phyloP scores from a whole-genome alignment of 1,284 basidiomycete species.

The Cryptococcus sp. region DNA sequence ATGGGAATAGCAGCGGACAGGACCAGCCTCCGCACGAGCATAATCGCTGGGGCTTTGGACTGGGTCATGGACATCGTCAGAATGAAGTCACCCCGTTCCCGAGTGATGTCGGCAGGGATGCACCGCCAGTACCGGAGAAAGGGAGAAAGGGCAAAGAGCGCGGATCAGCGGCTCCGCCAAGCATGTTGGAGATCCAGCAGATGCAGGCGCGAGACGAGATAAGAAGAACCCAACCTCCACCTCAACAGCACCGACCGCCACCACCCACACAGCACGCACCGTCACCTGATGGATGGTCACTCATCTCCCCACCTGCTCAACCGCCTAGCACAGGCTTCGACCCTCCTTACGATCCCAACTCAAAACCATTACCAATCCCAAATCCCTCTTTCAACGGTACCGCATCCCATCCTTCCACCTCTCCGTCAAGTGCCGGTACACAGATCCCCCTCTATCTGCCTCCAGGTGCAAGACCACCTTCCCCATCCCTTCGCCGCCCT shows the following conservation, averaged over 20 bases:
- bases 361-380: conserved; percentile 12
- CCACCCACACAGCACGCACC: conserved; percentile 6
- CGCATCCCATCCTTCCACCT: conserved; percentile 5
- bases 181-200: conserved; percentile 28
- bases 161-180: conserved; percentile 12
- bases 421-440: conserved; percentile 19
- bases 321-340: conserved; percentile 4
- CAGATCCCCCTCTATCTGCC: conserved; percentile 33
- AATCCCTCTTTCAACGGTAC: conserved; percentile 12
- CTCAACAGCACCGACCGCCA: conserved; percentile 4
- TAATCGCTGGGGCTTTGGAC: conserved; percentile 16
- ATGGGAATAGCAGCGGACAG: neutral
- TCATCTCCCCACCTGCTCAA: conserved; percentile 9
- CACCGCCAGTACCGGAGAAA: conserved; percentile 2
- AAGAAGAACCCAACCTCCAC: conserved; percentile 10
- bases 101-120: conserved; percentile 29
- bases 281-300: conserved; percentile 23
- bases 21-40: conserved; percentile 1
- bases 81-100: conserved; percentile 44
- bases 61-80: conserved; percentile 3
- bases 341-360: conserved; percentile 5
- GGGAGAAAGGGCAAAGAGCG: conserved; percentile 16
- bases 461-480: conserved; percentile 40
- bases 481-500: conserved; percentile 26
- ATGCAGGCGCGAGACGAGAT: conserved; percentile 19